Conservation (phyloP, 1,284 basidiomycete genomes). For the Cryptococcus wingfieldii region DNA sequence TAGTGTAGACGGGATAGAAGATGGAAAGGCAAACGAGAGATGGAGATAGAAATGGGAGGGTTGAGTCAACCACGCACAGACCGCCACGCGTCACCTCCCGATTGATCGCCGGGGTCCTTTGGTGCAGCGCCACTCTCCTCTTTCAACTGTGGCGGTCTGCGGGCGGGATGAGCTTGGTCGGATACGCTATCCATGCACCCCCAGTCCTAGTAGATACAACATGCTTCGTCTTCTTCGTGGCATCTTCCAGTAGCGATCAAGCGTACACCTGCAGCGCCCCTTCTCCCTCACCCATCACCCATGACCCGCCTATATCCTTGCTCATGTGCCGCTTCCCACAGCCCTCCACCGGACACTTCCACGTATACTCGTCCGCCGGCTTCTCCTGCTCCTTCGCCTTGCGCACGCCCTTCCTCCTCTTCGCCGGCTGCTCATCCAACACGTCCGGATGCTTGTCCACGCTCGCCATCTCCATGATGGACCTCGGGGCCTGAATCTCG, state of each 20-base stretch:
- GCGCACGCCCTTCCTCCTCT: slow-evolving; percentile 2
- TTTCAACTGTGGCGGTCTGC: too few species aligned
- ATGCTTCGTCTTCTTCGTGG: too few species aligned
- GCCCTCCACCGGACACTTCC: slow-evolving; percentile 32
- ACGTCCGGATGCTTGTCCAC: slow-evolving; percentile 10
- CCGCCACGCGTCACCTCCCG: too few species aligned
- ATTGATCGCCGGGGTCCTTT: too few species aligned
- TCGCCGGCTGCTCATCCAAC: slow-evolving; percentile 3
- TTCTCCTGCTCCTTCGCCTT: slow-evolving; percentile 10
- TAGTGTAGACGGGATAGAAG: neutral
- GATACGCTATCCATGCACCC: too few species aligned
- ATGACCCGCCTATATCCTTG: slow-evolving; percentile 21
- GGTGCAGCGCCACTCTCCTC: too few species aligned
- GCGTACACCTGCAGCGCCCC: slow-evolving; percentile 38
- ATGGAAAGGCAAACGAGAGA: neutral
- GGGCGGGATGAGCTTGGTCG: too few species aligned
- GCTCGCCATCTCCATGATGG: slow-evolving; percentile 6
- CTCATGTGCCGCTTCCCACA: slow-evolving; percentile 30
- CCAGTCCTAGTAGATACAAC: too few species aligned
- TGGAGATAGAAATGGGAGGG: neutral
- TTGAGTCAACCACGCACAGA: too few species aligned
- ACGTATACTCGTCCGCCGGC: slow-evolving; percentile 24
- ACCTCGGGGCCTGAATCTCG: slow-evolving; percentile 17
- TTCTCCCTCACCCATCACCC: slow-evolving; percentile 28
- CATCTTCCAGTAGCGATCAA: slow-evolving; percentile 1